Conservation (phyloP, 148 eudicot species). For the Spergularia marina region DNA sequence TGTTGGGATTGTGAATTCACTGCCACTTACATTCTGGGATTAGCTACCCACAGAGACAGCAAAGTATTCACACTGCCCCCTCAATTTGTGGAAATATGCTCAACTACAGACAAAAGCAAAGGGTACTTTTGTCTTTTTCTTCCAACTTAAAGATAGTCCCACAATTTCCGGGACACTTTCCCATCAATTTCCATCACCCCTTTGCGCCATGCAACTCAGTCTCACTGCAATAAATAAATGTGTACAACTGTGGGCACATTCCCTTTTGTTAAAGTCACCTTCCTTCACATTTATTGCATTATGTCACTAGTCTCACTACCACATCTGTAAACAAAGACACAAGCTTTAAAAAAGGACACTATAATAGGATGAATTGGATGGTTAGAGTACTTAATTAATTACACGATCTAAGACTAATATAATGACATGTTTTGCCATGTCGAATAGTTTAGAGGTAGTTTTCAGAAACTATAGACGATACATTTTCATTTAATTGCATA, state of each 20-base stretch:
- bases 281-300: background rate
- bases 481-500: too few species aligned
- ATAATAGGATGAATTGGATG: background rate
- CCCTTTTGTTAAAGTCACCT: slow-evolving; percentile 12
- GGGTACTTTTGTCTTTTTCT: slow-evolving; percentile 14
- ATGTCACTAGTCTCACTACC: background rate
- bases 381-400: too few species aligned
- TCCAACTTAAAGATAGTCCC: slow-evolving; percentile 9
- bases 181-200: background rate
- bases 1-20: too few species aligned
- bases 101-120: slow-evolving; percentile 6
- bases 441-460: too few species aligned
- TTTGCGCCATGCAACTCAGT: slow-evolving; percentile 16
- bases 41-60: background rate
- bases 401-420: too few species aligned
- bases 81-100: background rate
- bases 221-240: background rate
- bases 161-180: slow-evolving; percentile 21
- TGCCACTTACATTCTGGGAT: slow-evolving; percentile 15
- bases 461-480: too few species aligned
- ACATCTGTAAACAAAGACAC: background rate
- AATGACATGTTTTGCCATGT: too few species aligned
- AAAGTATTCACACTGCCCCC: background rate
- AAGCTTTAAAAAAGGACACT: background rate
- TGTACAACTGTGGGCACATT: too few species aligned